Evolutionary conservation across 768 basidiomycete species (phyloP), one percentile per base, ranked within the genome.

Genomic region (Austroboletus festivus): DNA sequence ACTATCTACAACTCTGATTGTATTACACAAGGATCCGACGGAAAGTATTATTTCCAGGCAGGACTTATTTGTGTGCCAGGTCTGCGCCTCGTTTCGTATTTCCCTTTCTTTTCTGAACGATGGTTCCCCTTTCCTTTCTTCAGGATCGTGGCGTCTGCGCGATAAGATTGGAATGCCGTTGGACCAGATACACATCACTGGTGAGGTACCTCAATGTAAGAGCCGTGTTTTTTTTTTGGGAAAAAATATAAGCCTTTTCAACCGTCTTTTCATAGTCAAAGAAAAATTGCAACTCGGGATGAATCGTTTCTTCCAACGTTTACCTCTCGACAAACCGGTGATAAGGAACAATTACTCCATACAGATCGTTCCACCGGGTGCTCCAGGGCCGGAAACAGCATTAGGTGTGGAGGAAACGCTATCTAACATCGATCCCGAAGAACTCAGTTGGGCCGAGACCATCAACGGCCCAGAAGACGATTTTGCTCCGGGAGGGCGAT

Each of bases 91-190:
- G 21, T 30, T 22, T 2, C 18, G 4, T n/a, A 18, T 6, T 18
- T 19, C 11, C 5, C 4, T 4, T 34, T 10, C 10, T 16, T 38
- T 10, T 26, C 11, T 38, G 39, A 45, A 20, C 5, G 18, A 33
- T 19, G 7, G 3, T 20, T n/a, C n/a, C 39, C 18, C n/a, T 28
- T 13, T 5, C 34, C 30, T 15, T 38, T 1, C 38, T 23, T 16
- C 19, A 86, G 88, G 89, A 9, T 82, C 78, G 52, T 91, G 89
- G 89, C 77, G 87, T n/a, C 73, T 90, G 68, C 64, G 77, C 51
- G 88, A 89, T 67, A 90, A 91, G 70, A 79, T 87, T 44, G 89
- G 88, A 10, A 70, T 83, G 59, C 74, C 80, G 13, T 68, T 90
- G 34, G 84, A 87, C 37, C 80, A 87, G 48, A 88, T 90, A 44